Evolutionary conservation across 768 basidiomycete species (phyloP).

Genomic region (Pisolithus sp.): DNA sequence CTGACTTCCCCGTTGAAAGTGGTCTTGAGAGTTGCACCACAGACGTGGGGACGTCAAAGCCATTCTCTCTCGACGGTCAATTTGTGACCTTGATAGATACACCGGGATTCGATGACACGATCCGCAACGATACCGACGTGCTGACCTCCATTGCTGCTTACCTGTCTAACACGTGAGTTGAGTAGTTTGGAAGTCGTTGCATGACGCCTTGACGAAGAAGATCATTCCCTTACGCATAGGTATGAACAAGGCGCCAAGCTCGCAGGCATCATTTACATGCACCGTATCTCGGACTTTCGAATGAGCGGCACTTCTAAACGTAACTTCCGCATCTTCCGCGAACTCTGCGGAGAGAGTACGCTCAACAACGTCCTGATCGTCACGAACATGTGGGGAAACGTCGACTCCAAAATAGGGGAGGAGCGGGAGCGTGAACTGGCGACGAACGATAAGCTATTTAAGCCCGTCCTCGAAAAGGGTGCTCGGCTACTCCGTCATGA

Average conservation of each 20-base stretch:
- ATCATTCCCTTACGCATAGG: neutral
- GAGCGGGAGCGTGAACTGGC: conserved; percentile 42
- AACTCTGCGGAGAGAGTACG: conserved; percentile 46
- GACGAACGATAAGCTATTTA: conserved; percentile 40
- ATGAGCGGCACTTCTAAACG: conserved; percentile 44
- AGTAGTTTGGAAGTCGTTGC: neutral
- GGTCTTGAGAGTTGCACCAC: conserved; percentile 47
- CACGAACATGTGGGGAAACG: conserved; percentile 49
- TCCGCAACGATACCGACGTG: conserved; percentile 43
- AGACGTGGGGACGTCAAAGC: conserved; percentile 35
- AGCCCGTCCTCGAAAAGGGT: conserved; percentile 43
- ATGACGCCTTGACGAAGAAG: neutral
- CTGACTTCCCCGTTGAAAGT: conserved; percentile 38
- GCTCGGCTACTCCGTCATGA: conserved; percentile 39
- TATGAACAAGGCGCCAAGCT: conserved; percentile 29
- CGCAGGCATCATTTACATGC: conserved; percentile 51
- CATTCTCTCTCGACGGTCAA: conserved; percentile 41
- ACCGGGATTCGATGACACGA: conserved; percentile 55
- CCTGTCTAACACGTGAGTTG: conserved; percentile 27
- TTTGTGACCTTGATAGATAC: conserved; percentile 50
- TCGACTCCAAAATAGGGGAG: conserved; percentile 31
- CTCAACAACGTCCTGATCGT: conserved; percentile 46
- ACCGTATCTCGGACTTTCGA: conserved; percentile 46
- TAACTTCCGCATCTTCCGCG: conserved; percentile 46
- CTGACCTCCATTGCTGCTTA: conserved; percentile 43